Base-by-base conservation (phyloP, 352 stramenopile species). In the Globisporangium middletonii region DNA sequence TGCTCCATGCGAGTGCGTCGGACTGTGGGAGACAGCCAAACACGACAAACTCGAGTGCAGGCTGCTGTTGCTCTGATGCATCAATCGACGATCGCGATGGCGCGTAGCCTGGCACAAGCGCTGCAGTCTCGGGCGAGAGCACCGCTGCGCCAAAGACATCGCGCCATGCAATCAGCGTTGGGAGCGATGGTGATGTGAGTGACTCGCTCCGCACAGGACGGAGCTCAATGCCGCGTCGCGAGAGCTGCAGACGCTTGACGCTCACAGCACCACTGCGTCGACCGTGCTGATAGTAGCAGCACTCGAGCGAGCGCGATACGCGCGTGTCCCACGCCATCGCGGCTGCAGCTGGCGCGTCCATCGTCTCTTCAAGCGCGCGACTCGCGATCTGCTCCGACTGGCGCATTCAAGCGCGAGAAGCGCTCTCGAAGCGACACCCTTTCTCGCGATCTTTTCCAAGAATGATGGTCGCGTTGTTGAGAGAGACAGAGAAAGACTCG, bases 61-160 rank as follows among this genome's bases (percentile, higher is more conserved):
- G 23, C 23, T 74, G 56, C 0, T 58, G 63, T 13, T 54, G 58
- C 27, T 59, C 53, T 49, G 46, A 1, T 23, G 23, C 23, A 38
- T 1, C 33, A 38, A 9, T 38, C 6, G 33, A 12, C 33, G 33
- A 11, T 12, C 1, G 19, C 1, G 26, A 57, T 18, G 54, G 58
- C 26, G 65, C 53, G 38, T 76, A 68, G 11, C 42, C 50, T 18
- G 67, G 46, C 13, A 76, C 43, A 26, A 76, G 35, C 48, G 57
- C 16, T 50, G 52, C 6, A 54, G 57, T 45, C 23, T 63, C 50
- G 9, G 53, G 58, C 12, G 65, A 69, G 33, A 68, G 62, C 38
- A 77, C 62, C 9, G 65, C 62, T 2, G 75, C 73, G 16, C 77
- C 77, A 35, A 88, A 50, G 3, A 86, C 57, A 19, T 70, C 68